Percentiles rank a stretch among this genome's conserved stretches.
phyloP scores from a whole-genome alignment of 768 basidiomycete species.

The Termitomyces heimii region DNA sequence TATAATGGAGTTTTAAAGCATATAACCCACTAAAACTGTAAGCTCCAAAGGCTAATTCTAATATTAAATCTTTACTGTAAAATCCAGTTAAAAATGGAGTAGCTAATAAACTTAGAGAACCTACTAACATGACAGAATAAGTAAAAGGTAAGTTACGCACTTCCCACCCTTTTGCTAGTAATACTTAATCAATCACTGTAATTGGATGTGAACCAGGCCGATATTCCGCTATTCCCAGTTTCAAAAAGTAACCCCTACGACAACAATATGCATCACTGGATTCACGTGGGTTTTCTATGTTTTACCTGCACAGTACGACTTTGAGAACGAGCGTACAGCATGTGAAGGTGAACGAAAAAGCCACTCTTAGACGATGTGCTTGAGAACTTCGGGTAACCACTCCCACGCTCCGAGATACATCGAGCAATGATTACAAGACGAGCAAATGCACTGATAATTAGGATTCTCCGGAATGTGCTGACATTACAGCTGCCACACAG shows the following conservation, averaged over 20 bases:
- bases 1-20: too few species aligned
- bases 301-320: background rate
- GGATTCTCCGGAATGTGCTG: background rate
- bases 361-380: background rate
- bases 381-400: background rate
- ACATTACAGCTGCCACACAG: background rate
- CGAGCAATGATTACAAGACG: slow-evolving; percentile 7
- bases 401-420: background rate
- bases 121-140: too few species aligned
- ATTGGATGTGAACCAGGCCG: background rate
- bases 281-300: background rate
- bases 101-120: too few species aligned
- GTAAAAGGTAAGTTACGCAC: too few species aligned
- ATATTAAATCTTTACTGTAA: too few species aligned
- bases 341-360: background rate
- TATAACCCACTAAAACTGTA: too few species aligned
- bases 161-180: too few species aligned
- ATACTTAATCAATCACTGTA: too few species aligned
- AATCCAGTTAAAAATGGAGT: too few species aligned
- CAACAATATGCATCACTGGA: background rate
- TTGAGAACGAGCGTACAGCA: background rate
- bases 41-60: too few species aligned
- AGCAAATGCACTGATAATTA: background rate
- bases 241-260: background rate
- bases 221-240: background rate